Conservation (phyloP, 805 yeast genomes). For the Hanseniaspora valbyensis region DNA sequence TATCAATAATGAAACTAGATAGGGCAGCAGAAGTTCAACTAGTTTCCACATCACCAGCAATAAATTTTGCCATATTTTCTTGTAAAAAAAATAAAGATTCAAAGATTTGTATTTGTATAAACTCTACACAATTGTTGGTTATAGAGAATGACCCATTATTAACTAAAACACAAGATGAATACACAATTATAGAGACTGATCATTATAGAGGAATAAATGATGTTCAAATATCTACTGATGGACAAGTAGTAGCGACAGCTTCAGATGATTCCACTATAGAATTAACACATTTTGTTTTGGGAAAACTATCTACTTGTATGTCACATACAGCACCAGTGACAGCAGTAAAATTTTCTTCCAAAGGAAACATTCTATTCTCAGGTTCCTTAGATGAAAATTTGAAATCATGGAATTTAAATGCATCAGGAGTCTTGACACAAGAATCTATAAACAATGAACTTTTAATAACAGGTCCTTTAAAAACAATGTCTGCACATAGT, state of each 20-base stretch:
- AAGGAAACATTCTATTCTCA: conserved; percentile 68
- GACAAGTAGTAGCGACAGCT: conserved; percentile 63
- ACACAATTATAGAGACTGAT: conserved; percentile 30
- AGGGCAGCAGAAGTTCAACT: background rate
- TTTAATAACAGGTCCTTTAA: conserved; percentile 48
- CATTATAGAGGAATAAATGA: conserved; percentile 67
- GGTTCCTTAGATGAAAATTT: conserved; percentile 89
- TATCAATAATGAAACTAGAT: conserved; percentile 1
- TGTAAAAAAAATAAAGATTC: background rate
- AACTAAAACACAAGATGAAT: background rate
- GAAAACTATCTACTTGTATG: conserved; percentile 35
- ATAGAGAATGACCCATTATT: conserved; percentile 9
- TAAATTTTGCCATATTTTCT: conserved; percentile 4
- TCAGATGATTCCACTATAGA: conserved; percentile 77
- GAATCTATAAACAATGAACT: conserved; percentile 6
- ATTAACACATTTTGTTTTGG: conserved; percentile 51
- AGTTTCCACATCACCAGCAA: background rate
- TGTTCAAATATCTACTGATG: conserved; percentile 66
- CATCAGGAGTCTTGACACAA: conserved; percentile 19
- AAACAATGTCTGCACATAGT: conserved; percentile 82
- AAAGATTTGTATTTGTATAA: conserved; percentile 5
- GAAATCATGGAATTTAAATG: conserved; percentile 73
- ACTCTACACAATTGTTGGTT: background rate
- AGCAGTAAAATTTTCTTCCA: conserved; percentile 53
- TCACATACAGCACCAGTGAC: conserved; percentile 85